Percentiles rank a stretch among this genome's conserved stretches.
Conservation (phyloP, 2,329 filamentous ascomycete species). For the Calcarisporium arbuscula region DNA sequence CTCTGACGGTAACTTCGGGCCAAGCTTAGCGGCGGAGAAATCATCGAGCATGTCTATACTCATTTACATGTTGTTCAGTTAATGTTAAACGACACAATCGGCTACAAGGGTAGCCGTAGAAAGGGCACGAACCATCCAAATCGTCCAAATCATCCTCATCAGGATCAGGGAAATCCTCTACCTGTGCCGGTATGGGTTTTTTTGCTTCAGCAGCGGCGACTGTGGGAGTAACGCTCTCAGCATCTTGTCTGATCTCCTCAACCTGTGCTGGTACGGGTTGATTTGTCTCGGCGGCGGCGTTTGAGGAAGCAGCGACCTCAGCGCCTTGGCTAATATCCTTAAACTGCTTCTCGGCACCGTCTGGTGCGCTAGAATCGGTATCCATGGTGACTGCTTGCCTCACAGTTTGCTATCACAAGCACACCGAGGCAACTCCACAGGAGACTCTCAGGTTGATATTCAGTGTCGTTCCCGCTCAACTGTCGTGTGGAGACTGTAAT, state of each 20-base stretch:
- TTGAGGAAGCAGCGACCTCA: constrained; percentile 7
- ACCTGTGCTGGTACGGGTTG: too few species aligned
- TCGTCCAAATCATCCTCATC: constrained; percentile 92
- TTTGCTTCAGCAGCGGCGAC: too few species aligned
- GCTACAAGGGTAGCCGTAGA: too few species aligned
- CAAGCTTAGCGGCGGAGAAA: constrained; percentile 63
- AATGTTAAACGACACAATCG: too few species aligned
- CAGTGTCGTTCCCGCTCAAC: too few species aligned
- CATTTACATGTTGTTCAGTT: too few species aligned
- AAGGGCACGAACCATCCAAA: constrained; percentile 61
- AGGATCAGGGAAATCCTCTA: constrained; percentile 69
- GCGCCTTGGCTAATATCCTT: constrained; percentile 13
- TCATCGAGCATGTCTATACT: constrained; percentile 86
- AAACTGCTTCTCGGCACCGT: constrained; percentile 16
- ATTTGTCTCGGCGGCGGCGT: background rate
- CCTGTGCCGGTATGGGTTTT: constrained; percentile 16
- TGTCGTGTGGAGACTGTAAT: too few species aligned
- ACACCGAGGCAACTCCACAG: constrained; percentile 10
- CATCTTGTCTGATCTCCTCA: too few species aligned
- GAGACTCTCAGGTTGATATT: too few species aligned
- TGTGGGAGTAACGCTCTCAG: too few species aligned
- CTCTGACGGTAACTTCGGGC: constrained; percentile 15
- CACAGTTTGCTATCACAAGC: too few species aligned
- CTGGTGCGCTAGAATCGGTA: constrained; percentile 11
- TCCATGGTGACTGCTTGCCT: constrained; percentile 16